Conservation (phyloP, 345 rosid genomes). For the Melaleuca alternifolia region DNA sequence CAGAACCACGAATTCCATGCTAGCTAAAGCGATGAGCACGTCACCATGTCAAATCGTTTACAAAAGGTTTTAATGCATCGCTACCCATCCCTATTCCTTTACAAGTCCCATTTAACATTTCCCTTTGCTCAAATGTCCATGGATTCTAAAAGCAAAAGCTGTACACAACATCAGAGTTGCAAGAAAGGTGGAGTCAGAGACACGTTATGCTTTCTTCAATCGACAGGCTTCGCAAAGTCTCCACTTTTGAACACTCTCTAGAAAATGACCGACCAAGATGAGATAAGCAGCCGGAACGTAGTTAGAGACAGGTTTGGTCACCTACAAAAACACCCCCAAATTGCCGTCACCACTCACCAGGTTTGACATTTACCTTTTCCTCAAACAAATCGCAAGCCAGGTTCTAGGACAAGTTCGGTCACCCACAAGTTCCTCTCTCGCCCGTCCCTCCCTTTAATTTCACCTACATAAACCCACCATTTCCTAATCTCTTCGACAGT, state of each 20-base stretch:
- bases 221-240: neutral
- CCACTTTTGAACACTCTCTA: neutral
- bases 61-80: neutral
- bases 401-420: constrained; percentile 28
- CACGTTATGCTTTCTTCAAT: constrained; percentile 20
- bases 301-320: constrained; percentile 12
- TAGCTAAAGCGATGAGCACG: neutral
- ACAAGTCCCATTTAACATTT: neutral
- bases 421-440: constrained; percentile 13
- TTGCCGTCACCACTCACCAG: neutral
- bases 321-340: constrained; percentile 4
- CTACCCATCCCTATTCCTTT: neutral
- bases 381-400: neutral
- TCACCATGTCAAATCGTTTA: neutral
- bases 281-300: neutral
- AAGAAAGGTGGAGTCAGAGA: constrained; percentile 2
- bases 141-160: neutral
- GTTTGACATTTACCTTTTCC: neutral
- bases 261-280: neutral
- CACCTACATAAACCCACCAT: constrained; percentile 16
- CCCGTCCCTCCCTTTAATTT: constrained; percentile 7
- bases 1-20: neutral
- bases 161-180: neutral
- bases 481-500: neutral
- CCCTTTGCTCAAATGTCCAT: neutral